Conservation (phyloP, 192 early-diverging fungal species). For the Coemansia sp. region DNA sequence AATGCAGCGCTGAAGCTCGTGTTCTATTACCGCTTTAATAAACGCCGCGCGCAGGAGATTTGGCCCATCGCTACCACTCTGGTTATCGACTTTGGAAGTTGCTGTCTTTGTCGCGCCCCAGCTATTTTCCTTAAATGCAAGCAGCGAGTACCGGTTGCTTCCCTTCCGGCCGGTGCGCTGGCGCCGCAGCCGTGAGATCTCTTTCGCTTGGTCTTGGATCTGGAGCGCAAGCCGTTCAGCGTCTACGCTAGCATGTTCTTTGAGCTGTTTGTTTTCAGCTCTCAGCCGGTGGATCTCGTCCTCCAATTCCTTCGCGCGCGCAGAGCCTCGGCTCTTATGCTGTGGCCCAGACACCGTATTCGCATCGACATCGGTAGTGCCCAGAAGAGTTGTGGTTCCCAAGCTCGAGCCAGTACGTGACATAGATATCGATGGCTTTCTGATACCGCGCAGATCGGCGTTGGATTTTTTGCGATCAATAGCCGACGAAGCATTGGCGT, state of each 20-base stretch:
- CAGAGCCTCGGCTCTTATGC: neutral
- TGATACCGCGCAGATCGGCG: neutral
- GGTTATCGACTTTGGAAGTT: neutral
- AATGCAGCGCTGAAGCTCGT: slow-evolving; percentile 50
- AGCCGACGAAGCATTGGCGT: neutral
- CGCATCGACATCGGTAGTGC: neutral
- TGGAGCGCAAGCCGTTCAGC: slow-evolving; percentile 36
- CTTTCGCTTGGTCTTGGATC: slow-evolving; percentile 50
- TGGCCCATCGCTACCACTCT: slow-evolving; percentile 14
- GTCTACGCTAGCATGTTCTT: slow-evolving; percentile 21
- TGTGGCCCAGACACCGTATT: neutral
- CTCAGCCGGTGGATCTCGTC: slow-evolving; percentile 30
- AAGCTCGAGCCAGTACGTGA: slow-evolving; percentile 20
- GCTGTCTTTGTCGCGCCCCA: slow-evolving; percentile 30
- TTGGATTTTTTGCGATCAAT: slow-evolving; percentile 9
- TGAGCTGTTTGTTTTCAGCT: slow-evolving; percentile 17
- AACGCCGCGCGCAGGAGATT: slow-evolving; percentile 50
- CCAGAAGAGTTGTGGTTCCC: neutral
- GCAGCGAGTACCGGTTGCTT: slow-evolving; percentile 40
- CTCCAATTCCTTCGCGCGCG: slow-evolving; percentile 15
- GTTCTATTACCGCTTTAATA: slow-evolving; percentile 43
- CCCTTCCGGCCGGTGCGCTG: slow-evolving; percentile 38
- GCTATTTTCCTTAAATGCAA: slow-evolving; percentile 43
- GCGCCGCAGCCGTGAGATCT: slow-evolving; percentile 42
- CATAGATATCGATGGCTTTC: neutral